Evolutionary conservation across 1,284 basidiomycete species (phyloP), one percentile per base, ranked within the genome.

Genomic region (Apiotrichum porosum): DNA sequence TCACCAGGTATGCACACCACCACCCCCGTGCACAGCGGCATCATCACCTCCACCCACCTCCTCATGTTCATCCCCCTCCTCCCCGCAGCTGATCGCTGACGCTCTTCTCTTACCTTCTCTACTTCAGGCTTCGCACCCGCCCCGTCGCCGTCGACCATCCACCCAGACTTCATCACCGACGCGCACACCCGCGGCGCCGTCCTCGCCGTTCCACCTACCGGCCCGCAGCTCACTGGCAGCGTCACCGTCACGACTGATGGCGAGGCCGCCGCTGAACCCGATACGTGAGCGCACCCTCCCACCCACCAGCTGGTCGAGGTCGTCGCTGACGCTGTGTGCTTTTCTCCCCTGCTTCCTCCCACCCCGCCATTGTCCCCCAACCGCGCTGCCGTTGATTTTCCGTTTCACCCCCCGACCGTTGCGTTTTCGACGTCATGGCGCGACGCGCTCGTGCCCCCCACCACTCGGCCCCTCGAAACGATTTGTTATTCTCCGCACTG

Each of bases 161-260:
- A 72, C 50, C 69, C 69, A 13, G 44, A 41, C 17, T 63, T 41
- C 52, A 52, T 72, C 43, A 58, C 64, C 38, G 69, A 72, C 45
- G 63, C 63, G 1, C 69, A 71, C 42, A 55, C 55, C 10, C 60
- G 61, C 46, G 49, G 41, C 18, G 4, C 18, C 10, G 31, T 24
- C 24, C 33, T 51, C 19, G 15, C n/a, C 15, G 33, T 48, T n/a
- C 28, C 28, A 8, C 31, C 31, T 4, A 24, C 32, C 23, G 22
- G 19, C 19, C 54, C 54, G 3, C 37, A 37, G 4, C 43, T 52
- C 3, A 33, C 37, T 1, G 54, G 42, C 6, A 19, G 40, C 15
- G 40, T 55, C 14, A 18, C 34, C n/a, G 46, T 55, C 8, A 28
- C 26, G 8, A 28, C 26, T 28, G n/a, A n/a, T n/a, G n/a, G n/a